Base-by-base conservation (phyloP, 306 rosid genomes). In the Prunus mongolica region DNA sequence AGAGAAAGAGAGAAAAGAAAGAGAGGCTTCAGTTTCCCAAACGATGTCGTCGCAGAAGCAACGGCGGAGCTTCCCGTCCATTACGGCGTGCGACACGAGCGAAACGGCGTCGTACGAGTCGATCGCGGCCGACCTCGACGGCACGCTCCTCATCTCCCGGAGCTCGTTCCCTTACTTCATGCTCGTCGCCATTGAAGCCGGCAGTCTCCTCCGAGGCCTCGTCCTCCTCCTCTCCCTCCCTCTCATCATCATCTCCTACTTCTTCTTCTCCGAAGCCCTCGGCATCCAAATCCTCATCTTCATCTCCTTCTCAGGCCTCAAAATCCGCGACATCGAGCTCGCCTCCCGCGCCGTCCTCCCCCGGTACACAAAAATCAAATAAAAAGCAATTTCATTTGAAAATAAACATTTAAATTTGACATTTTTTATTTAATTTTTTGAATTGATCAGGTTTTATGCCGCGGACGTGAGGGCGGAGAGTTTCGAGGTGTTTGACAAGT, bases 171-270 rank as follows among this genome's bases (percentile, higher is more conserved):
- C 98, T 18, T 95, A 92, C 92, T 95, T 92, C 89, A 89, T 95
- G 95, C 97, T 95, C 2, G 87, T 95, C 19, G 98, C 98, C 75
- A 84, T 95, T 12, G 98, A 95, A 84, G 98, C 98, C 56, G 97
- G 97, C 1, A 92, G 98, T 76, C 93, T 95, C 76, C 81, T 95
- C 80, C 93, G 98, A 0, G 98, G 98, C 68, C 74, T 95, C 74
- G 0, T 92, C 51, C 97, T 95, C 34, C 97, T 95, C n/a, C 97
- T 95, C 49, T 84, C 96, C 1, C 80, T 92, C 63, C 98, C 98
- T 3, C 1, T 89, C 55, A 76, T 95, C 65, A 95, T 95, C 80
- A 0, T 95, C 63, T 70, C 98, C 2, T 92, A 95, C 77, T 82
- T 95, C 80, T 95, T 95, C 84, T 16, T 95, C 73, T 95, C 98